Conservation (phyloP, 106 monocot genomes). For the Allium sativum region DNA sequence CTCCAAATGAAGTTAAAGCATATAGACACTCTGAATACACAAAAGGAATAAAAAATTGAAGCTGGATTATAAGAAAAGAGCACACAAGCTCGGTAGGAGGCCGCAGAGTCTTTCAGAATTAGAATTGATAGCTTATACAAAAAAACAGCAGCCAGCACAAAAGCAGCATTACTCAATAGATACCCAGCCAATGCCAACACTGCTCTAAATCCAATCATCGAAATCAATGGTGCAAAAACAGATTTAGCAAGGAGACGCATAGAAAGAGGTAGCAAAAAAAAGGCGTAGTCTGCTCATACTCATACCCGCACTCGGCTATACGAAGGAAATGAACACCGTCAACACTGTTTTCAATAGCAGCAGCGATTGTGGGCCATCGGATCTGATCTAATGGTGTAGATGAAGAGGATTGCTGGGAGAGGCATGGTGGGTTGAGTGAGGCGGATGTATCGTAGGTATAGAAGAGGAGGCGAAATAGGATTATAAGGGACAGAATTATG, state of each 20-base stretch:
- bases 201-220: conserved; percentile 60
- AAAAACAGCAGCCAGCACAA: conserved; percentile 56
- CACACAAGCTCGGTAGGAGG: conserved; percentile 34
- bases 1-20: conserved; percentile 55
- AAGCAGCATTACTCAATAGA: conserved; percentile 53
- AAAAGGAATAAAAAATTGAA: conserved; percentile 70
- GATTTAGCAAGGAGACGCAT: conserved; percentile 47
- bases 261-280: conserved; percentile 53
- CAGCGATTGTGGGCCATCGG: conserved; percentile 29
- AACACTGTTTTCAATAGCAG: conserved; percentile 53
- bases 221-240: conserved; percentile 57
- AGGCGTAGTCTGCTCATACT: conserved; percentile 97
- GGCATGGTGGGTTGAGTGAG: conserved; percentile 65
- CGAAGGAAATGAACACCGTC: conserved; percentile 83
- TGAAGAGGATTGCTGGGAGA: conserved; percentile 9
- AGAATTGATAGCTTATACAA: conserved; percentile 48
- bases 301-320: conserved; percentile 80
- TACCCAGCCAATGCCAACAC: conserved; percentile 68
- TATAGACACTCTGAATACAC: conserved; percentile 72
- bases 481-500: conserved; percentile 43
- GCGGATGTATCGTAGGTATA: conserved; percentile 91
- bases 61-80: conserved; percentile 72
- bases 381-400: conserved; percentile 4
- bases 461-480: conserved; percentile 41
- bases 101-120: conserved; percentile 32